Base-by-base conservation (phyloP, 306 rosid species). In the Corylus heterophylla region DNA sequence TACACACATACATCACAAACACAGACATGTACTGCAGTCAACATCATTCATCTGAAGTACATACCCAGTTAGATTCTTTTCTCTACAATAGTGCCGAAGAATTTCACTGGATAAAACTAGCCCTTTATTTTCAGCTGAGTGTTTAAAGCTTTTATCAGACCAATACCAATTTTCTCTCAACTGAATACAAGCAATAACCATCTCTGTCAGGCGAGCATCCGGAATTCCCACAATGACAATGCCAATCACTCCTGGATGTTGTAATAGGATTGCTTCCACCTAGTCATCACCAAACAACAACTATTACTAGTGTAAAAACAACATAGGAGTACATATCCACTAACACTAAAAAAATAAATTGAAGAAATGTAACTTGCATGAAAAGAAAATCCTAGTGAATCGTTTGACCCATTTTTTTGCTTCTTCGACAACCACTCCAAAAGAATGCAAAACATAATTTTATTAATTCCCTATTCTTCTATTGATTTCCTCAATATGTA, bases 151-250 rank as follows among this genome's bases (percentile, higher is more conserved):
- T 72, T 67, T 64, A 56, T 71, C 85, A 17, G 74, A 82, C 96
- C 95, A 91, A 63, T 89, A 85, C 98, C 97, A 91, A n/a, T 85
- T 62, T 79, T 86, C 82, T 69, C 79, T 78, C 52, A 80, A 75
- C 76, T 80, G 85, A 80, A 95, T 81, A 75, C 97, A 92, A 67
- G 96, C 97, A 31, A 79, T 83, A 42, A 87, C 91, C 89, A 73
- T 86, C 80, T 95, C 98, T 14, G 96, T 82, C 50, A 91, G 75
- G 51, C 82, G 88, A 74, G 87, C 56, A 73, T 92, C 93, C 25
- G 97, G 97, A 72, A 92, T 85, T 82, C 98, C 98, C 7, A 95
- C 83, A 68, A 89, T 74, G 54, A 90, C 94, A 77, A 49, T 82
- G 39, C 85, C 77, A n/a, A 79, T 70, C 71, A 95, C 80, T 69